Base-by-base conservation (phyloP, 129 eudicot species). In the Oenanthe sinensis region DNA sequence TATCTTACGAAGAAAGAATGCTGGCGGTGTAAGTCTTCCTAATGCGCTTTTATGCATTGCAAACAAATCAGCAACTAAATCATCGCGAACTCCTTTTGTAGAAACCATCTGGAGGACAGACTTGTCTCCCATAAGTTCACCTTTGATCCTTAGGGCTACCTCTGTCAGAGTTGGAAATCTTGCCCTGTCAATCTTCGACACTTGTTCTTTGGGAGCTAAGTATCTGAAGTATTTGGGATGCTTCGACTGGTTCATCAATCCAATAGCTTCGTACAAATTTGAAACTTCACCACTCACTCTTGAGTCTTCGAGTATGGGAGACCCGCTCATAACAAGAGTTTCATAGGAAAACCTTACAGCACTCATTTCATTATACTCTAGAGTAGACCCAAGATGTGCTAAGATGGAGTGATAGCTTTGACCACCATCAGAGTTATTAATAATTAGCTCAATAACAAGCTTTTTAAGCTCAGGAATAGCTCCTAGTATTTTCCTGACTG, bases 341-440 rank as follows among this genome's bases (percentile, higher is more conserved):
- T 58, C 33, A 3, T 58, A n/a, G 5, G 28, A 0, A 10, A 58
- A n/a, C 67, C 67, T 58, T 22, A 58, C 10, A n/a, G 67, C 67
- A 2, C 67, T 58, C 67, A 58, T 58, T 58, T 58, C 67, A 8
- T 58, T 58, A n/a, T 58, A 58, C 67, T 58, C 67, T 22, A 58
- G 26, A 13, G n/a, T 2, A n/a, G 12, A 7, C n/a, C 14, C 30
- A n/a, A 58, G 30, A 58, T 58, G 6, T 58, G 4, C 14, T 0
- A 58, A 20, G 11, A 58, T 58, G 67, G 12, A 3, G 33, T 0
- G n/a, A 8, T 1, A n/a, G 15, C 1, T n/a, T 10, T 8, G 4
- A 20, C 0, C 0, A n/a, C 33, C 5, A 1, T 8, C 13, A 8
- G 28, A n/a, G 0, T 7, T 0, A 58, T n/a, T 9, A 5, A n/a